Conservation (phyloP, 352 stramenopile genomes). For the Phytophthora litchii region DNA sequence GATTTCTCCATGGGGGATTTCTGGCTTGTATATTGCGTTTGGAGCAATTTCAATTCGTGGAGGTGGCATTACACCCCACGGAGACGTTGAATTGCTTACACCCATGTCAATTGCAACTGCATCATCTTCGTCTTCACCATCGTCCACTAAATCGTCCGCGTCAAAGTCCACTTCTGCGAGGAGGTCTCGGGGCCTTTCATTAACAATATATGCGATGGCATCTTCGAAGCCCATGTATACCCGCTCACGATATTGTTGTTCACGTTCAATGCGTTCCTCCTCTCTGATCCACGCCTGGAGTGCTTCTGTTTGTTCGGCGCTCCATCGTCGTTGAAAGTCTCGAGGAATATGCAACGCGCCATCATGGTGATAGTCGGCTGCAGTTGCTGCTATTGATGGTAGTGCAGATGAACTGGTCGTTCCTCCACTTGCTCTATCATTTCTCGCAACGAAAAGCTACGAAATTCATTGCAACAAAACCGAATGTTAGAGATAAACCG, state of each 20-base stretch:
- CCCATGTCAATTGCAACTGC: slow-evolving; percentile 17
- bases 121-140: slow-evolving; percentile 69
- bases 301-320: slow-evolving; percentile 53
- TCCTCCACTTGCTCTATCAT: slow-evolving; percentile 17
- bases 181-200: slow-evolving; percentile 57
- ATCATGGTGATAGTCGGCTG: slow-evolving; percentile 25
- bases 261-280: slow-evolving; percentile 55
- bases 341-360: slow-evolving; percentile 40
- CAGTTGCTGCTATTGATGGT: slow-evolving; percentile 7
- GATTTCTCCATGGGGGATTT: slow-evolving; percentile 66
- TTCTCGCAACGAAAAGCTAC: slow-evolving; percentile 38
- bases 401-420: neutral
- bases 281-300: slow-evolving; percentile 55
- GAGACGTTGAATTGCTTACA: slow-evolving; percentile 46
- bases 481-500: neutral
- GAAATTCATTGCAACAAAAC: neutral
- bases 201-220: slow-evolving; percentile 71
- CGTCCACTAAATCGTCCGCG: slow-evolving; percentile 71
- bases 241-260: slow-evolving; percentile 55
- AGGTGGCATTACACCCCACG: slow-evolving; percentile 59
- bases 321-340: slow-evolving; percentile 79
- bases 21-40: slow-evolving; percentile 62
- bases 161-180: slow-evolving; percentile 65
- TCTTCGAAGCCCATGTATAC: slow-evolving; percentile 80
- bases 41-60: slow-evolving; percentile 56